A percentile compares a stretch with the other conserved stretches of the same genome.
Conservation (phyloP, 305 asterid genomes). For the Fraxinus baroniana region DNA sequence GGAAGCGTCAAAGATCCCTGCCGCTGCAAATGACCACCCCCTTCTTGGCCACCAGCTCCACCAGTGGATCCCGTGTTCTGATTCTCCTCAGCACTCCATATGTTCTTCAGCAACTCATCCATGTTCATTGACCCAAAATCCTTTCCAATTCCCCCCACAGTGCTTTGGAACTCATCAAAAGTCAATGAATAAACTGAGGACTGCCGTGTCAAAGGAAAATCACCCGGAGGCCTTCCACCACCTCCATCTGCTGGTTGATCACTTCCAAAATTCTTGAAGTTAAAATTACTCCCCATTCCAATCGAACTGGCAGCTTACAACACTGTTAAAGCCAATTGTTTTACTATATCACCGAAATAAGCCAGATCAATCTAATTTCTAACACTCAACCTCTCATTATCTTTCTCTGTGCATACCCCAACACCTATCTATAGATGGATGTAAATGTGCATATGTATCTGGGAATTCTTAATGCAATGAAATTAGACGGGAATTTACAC, state of each 20-base stretch:
- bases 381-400: neutral
- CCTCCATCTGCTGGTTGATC: conserved; percentile 35
- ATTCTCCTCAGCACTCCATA: conserved; percentile 95
- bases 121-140: conserved; percentile 42
- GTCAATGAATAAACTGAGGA: conserved; percentile 77
- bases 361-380: conserved; percentile 17
- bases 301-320: conserved; percentile 13
- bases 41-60: conserved; percentile 28
- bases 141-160: conserved; percentile 55
- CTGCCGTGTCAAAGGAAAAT: conserved; percentile 58
- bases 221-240: conserved; percentile 45
- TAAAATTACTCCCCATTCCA: conserved; percentile 60
- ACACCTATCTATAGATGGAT: conserved; percentile 18
- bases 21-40: conserved; percentile 54
- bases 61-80: conserved; percentile 43
- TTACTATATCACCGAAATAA: conserved; percentile 24
- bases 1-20: conserved; percentile 91
- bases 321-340: conserved; percentile 24
- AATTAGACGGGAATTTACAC: neutral
- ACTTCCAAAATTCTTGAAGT: conserved; percentile 63
- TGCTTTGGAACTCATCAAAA: conserved; percentile 80
- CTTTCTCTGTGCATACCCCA: conserved; percentile 10
- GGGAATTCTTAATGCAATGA: conserved; percentile 5
- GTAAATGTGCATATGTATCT: conserved; percentile 4
- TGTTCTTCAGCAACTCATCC: conserved; percentile 91